Percentiles rank a stretch among this genome's conserved stretches.
These are phyloP conservation scores for Cercospora berteroae DNA, from an alignment of 2,329 filamentous ascomycete genomes.

Conservation along the genomic window DNA sequence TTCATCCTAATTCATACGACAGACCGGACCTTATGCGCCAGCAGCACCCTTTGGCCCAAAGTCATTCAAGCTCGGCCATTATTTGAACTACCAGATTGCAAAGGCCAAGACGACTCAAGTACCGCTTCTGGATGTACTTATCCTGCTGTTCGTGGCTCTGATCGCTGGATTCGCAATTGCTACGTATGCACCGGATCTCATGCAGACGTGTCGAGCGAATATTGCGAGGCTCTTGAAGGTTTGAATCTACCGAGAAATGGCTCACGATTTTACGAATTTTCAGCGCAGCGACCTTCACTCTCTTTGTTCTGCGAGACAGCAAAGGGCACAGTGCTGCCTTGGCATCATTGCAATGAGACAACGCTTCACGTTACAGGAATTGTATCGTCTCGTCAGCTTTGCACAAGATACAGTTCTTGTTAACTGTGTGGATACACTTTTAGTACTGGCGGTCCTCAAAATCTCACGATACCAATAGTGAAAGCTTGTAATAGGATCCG, in stretches of 20 bases:
- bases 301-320: background rate
- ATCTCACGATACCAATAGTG: background rate
- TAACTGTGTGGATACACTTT: background rate
- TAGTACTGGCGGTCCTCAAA: background rate
- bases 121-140: slow-evolving; percentile 18
- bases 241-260: background rate
- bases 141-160: slow-evolving; percentile 19
- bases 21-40: slow-evolving; percentile 25
- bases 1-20: background rate
- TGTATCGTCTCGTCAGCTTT: background rate
- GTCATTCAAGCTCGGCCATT: slow-evolving; percentile 22
- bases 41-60: slow-evolving; percentile 22
- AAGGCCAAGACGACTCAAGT: slow-evolving; percentile 16
- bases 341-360: background rate
- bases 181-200: slow-evolving; percentile 12
- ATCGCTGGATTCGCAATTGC: slow-evolving; percentile 16
- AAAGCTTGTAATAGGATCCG: background rate
- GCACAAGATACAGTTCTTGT: too few relatives aligned
- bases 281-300: background rate
- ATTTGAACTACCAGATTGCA: slow-evolving; percentile 20
- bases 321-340: background rate
- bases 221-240: background rate
- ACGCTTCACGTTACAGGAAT: background rate
- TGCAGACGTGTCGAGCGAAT: background rate
- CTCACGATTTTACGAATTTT: background rate